Percentiles rank a stretch among this genome's conserved stretches.
These are phyloP conservation scores for Lizonia empirigonia DNA, from an alignment of 2,329 filamentous ascomycete genomes.

Conservation along the genomic window DNA sequence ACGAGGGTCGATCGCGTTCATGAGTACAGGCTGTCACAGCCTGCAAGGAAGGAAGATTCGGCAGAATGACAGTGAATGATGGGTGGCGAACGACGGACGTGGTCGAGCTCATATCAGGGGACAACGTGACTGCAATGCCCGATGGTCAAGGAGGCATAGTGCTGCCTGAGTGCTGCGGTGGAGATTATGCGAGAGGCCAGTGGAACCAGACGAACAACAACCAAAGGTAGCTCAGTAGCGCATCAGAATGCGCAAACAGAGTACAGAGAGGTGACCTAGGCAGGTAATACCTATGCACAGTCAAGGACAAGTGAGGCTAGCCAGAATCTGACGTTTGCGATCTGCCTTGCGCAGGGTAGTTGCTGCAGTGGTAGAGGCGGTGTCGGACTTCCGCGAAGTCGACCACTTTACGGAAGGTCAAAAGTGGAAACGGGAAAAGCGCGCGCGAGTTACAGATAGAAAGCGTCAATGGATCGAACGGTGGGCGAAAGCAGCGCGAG, in stretches of 20 bases:
- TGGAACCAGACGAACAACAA: slow-evolving; percentile 20
- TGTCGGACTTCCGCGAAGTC: slow-evolving; percentile 37
- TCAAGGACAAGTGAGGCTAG: slow-evolving; percentile 31
- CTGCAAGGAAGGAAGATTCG: slow-evolving; percentile 28
- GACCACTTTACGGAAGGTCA: slow-evolving; percentile 33
- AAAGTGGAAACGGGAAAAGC: slow-evolving; percentile 27
- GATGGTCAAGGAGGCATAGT: slow-evolving; percentile 43
- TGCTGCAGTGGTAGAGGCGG: slow-evolving; percentile 41
- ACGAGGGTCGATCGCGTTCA: slow-evolving; percentile 42
- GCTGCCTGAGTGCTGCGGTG: slow-evolving; percentile 35
- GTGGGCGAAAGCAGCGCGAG: slow-evolving; percentile 32
- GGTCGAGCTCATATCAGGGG: slow-evolving; percentile 20
- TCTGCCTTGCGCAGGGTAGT: slow-evolving; percentile 42
- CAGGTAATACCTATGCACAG: slow-evolving; percentile 32
- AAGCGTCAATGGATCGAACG: slow-evolving; percentile 23
- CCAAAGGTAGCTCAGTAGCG: slow-evolving; percentile 22
- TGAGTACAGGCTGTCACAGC: slow-evolving; percentile 16
- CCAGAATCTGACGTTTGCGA: slow-evolving; percentile 35
- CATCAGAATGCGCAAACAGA: slow-evolving; percentile 20
- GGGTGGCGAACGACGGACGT: slow-evolving; percentile 16
- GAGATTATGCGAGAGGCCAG: slow-evolving; percentile 22
- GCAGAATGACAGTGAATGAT: slow-evolving; percentile 13
- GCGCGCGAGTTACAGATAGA: slow-evolving; percentile 30
- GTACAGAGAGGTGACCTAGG: slow-evolving; percentile 22
- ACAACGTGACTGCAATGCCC: slow-evolving; percentile 38